These are phyloP conservation scores for Pichiaceae sp. DNA, from an alignment of 1,139 yeast genomes.

Conservation along the genomic window DNA sequence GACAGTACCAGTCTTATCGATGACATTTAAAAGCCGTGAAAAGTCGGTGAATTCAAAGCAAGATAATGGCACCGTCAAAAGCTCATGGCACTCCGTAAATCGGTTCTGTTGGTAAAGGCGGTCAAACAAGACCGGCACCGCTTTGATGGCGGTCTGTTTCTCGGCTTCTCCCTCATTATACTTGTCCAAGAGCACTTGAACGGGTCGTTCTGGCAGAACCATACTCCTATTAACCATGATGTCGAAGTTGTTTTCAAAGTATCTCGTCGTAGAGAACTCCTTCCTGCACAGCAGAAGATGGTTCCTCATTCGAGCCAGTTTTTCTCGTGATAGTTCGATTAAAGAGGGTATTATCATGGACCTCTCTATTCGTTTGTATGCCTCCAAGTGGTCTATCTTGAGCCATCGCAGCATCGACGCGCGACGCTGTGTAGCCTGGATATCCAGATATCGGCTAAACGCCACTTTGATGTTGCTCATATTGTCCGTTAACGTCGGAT, in stretches of 20 bases:
- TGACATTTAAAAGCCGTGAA: slow-evolving; percentile 6
- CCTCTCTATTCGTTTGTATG: no score
- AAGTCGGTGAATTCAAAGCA: slow-evolving; percentile 8
- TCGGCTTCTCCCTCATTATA: no score
- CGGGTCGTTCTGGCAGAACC: no score
- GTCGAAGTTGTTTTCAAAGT: slow-evolving; percentile 19
- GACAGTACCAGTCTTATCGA: slow-evolving; percentile 10
- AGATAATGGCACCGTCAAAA: no score
- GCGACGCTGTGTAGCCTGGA: slow-evolving; percentile 14
- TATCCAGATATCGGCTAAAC: slow-evolving; percentile 17
- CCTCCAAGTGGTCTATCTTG: background rate
- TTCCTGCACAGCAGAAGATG: slow-evolving; percentile 7
- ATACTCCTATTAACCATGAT: slow-evolving; percentile 9
- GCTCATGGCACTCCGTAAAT: no score
- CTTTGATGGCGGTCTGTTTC: no score
- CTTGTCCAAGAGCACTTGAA: no score
- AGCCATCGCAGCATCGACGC: slow-evolving; percentile 19
- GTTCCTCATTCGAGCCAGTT: background rate
- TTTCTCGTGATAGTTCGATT: background rate
- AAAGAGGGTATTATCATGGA: slow-evolving; percentile 2
- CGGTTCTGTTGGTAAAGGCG: no score
- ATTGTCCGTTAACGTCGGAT: no score
- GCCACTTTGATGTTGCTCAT: slow-evolving; percentile 18
- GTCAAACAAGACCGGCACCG: no score
- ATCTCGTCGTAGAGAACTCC: slow-evolving; percentile 12